Evolutionary conservation across 371 early-diverging fungal species (phyloP), one percentile per base, ranked within the genome.

Genomic region (Polyrhizophydium stewartii): DNA sequence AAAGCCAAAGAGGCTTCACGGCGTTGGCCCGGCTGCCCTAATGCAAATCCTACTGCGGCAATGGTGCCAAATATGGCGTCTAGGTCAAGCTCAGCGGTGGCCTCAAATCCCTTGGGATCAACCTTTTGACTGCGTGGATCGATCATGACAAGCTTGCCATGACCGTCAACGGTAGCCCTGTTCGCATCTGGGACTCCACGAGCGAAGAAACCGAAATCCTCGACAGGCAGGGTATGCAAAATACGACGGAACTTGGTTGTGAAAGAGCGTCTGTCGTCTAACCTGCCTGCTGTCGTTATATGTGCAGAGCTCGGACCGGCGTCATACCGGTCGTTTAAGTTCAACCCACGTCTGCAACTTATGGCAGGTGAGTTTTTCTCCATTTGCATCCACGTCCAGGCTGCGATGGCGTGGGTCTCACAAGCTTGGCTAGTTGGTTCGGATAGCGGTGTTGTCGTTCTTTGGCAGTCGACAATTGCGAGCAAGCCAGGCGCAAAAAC

Each of bases 41-140:
- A 37, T 37, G 7, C 10, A 10, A 16, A 10, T 16, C 16, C 10
- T n/a, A 7, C 25, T 28, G 24, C 19, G 30, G 41, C 10, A 43
- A 5, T 25, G 38, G 30, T 5, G 30, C n/a, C 41, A 28, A 19
- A 1, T 13, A 13, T 19, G 1, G 19, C 28, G 9, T 0, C 40
- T 35, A 78, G 73, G 59, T 76, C 40, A 79, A 79, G 64, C 68
- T 79, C 27, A 68, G 74, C 59, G 60, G 67, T 1, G 58, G 47
- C 2, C 58, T 62, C 17, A 56, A 60, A 52, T 38, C 37, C 22
- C 64, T 65, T 52, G 28, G 58, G n/a, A 59, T 60, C 41, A 24
- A 28, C 12, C n/a, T 67, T 2, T 19, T 56, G 19, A 47, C 66
- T 3, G 28, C 40, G 13, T 72, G 78, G 75, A 65, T 74, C 28